Evolutionary conservation across 192 early-diverging fungal species (phyloP), one percentile per base, ranked within the genome.

Genomic region (Coemansia sp.): DNA sequence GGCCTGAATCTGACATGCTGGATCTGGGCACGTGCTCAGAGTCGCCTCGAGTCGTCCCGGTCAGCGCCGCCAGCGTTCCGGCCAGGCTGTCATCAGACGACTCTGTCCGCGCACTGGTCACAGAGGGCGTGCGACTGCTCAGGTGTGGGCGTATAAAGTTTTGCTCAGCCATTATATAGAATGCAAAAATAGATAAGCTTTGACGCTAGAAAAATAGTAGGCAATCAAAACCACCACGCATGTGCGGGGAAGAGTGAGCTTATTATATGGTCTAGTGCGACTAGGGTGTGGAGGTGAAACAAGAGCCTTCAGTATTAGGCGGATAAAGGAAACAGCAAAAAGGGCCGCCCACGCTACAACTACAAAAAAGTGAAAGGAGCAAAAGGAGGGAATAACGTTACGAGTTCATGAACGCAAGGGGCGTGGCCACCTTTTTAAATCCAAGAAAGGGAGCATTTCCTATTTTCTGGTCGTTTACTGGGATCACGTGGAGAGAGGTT

Each of bases 41-140:
- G 11, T 55, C 35, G 32, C 9, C 9, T 15, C 29, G 27, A 7
- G 21, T 56, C 15, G 27, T 37, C 4, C 32, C 37, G 21, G 35
- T 58, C 2, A 52, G 24, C 35, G 48, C 47, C 21, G 59, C 27
- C 8, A 48, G 25, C 2, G 60, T 37, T 1, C 50, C 50, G 2
- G 35, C 29, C 9, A 62, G 27, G 27, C 48, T 62, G 35, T 62
- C 60, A 12, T 49, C 48, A 21, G 60, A 52, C 4, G 60, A 32
- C 35, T 62, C 60, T n/a, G 60, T 62, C 12, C 50, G 60, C 17
- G 60, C 29, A 22, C 60, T 62, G 49, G 17, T 37, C 19, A 52
- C 27, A 19, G 60, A 62, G 0, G 50, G 29, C 49, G 60, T 62
- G 35, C 60, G 60, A 21, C 60, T 52, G 21, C 41, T 21, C 2